Conservation (phyloP, 768 basidiomycete genomes). For the Naganishia friedmannii region DNA sequence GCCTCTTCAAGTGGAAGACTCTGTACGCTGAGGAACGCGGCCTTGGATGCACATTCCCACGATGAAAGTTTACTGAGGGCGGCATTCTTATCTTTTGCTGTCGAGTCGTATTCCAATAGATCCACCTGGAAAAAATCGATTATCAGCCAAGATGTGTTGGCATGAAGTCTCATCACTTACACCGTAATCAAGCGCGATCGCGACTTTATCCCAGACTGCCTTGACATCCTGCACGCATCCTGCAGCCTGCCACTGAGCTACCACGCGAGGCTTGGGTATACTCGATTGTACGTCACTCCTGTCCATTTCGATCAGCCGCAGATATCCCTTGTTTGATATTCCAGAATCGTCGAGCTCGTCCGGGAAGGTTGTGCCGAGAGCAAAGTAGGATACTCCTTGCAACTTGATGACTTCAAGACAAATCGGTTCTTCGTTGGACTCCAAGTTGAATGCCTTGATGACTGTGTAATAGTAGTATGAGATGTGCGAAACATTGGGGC, state of each 20-base stretch:
- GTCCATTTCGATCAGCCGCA: constrained; percentile 25
- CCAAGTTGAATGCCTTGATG: constrained; percentile 36
- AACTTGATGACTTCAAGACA: constrained; percentile 36
- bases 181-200: constrained; percentile 44
- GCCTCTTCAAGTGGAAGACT: neutral
- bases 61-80: constrained; percentile 23
- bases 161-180: constrained; percentile 35
- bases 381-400: constrained; percentile 37
- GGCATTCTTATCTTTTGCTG: neutral
- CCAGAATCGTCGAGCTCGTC: constrained; percentile 36
- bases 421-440: constrained; percentile 40
- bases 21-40: constrained; percentile 40
- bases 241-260: constrained; percentile 27
- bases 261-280: constrained; percentile 1
- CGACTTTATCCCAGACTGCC: constrained; percentile 45
- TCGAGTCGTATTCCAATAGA: neutral
- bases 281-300: constrained; percentile 19
- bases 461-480: constrained; percentile 25
- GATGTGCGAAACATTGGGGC: neutral
- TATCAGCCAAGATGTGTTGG: neutral
- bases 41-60: constrained; percentile 45
- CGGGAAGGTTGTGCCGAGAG: constrained; percentile 45
- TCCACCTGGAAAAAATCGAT: neutral
- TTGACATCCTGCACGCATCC: constrained; percentile 45
- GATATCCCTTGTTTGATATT: constrained; percentile 27